A percentile compares a stretch with the other conserved stretches of the same genome.
phyloP scores from a whole-genome alignment of 2,329 filamentous ascomycete genomes.

The Fusarium kyushuense region DNA sequence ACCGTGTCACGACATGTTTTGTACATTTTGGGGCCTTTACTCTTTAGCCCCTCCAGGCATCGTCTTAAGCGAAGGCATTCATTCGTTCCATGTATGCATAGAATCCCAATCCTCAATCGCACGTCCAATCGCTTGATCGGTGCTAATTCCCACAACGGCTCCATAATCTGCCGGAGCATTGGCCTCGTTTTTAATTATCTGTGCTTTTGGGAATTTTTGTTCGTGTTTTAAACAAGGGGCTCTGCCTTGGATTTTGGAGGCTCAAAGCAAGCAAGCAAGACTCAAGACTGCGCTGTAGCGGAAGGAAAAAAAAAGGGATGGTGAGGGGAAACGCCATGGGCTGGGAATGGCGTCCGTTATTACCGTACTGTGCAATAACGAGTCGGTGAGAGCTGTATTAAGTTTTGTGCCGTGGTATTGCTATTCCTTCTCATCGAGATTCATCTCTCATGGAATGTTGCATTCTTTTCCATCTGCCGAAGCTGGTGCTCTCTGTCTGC shows the following conservation, averaged over 20 bases:
- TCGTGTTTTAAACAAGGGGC: constrained; percentile 26
- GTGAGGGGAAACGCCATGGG: constrained; percentile 13
- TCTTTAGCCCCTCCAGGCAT: background rate
- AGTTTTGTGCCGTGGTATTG: background rate
- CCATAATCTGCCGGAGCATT: constrained; percentile 16
- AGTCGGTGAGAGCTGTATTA: constrained; percentile 29
- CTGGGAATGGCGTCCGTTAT: constrained; percentile 8
- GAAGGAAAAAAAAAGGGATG: background rate
- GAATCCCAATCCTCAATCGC: background rate
- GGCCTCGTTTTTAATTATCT: background rate
- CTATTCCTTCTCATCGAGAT: constrained; percentile 2
- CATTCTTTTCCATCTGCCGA: background rate
- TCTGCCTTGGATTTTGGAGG: constrained; percentile 40
- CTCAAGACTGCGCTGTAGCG: constrained; percentile 23
- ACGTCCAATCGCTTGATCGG: constrained; percentile 8
- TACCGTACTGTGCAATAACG: background rate
- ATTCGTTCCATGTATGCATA: constrained; percentile 5
- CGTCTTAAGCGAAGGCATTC: constrained; percentile 20
- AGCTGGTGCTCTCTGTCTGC: background rate
- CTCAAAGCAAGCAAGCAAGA: background rate
- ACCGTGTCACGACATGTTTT: constrained; percentile 28
- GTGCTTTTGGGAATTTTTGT: constrained; percentile 8
- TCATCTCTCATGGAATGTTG: background rate
- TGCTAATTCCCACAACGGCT: constrained; percentile 1
- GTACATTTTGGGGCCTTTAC: constrained; percentile 3